Conservation (phyloP, 1,284 basidiomycete species). For the Porodaedalea pini region DNA sequence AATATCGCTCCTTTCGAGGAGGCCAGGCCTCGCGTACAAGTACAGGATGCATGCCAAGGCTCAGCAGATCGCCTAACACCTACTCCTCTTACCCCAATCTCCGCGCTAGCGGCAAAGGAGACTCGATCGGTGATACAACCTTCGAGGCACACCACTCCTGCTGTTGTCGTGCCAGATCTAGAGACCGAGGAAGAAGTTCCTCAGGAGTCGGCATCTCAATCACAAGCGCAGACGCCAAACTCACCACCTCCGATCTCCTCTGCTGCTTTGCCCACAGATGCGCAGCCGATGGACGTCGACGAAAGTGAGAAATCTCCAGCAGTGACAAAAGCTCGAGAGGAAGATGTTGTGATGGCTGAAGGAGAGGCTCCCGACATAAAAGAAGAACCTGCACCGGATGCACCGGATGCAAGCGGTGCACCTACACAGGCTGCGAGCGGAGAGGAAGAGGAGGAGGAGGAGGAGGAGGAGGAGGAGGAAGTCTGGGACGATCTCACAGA, state of each 20-base stretch:
- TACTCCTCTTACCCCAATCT: not conserved
- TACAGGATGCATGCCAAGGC: not conserved
- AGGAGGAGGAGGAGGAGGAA: slow-evolving; percentile 13
- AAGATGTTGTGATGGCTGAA: not conserved
- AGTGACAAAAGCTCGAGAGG: not conserved
- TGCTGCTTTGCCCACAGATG: no score
- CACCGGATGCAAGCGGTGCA: not conserved
- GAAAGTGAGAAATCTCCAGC: not conserved
- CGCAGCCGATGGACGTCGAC: not conserved
- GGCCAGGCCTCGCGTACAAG: not conserved
- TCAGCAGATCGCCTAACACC: not conserved
- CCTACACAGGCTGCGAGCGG: not conserved
- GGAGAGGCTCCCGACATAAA: not conserved
- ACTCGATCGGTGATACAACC: not conserved
- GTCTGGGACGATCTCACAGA: slow-evolving; percentile 17
- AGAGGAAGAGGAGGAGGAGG: slow-evolving; percentile 4
- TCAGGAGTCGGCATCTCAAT: not conserved
- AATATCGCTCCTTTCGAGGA: not conserved
- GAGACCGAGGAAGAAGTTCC: not conserved
- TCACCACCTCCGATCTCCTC: no score
- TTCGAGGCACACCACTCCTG: not conserved
- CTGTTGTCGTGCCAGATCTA: not conserved
- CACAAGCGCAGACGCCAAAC: not conserved
- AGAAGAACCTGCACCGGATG: not conserved
- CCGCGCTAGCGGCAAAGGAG: not conserved